These are phyloP conservation scores for Amoebophrya sp. DNA, from an alignment of 169 alveolate species.

Conservation along the genomic window DNA sequence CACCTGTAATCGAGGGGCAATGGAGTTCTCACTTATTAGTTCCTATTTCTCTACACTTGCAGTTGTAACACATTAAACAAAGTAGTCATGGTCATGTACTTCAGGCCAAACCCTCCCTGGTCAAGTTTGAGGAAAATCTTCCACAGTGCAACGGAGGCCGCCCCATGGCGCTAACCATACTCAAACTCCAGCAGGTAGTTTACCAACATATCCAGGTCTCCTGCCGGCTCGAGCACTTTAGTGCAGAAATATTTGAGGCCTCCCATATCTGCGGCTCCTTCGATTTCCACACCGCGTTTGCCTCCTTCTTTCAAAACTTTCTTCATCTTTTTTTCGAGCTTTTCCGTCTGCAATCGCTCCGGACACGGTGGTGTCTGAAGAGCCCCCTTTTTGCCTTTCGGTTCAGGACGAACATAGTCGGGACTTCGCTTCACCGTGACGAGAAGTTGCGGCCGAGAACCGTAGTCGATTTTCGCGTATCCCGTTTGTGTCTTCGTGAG, in stretches of 20 bases:
- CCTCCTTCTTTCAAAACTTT: not conserved
- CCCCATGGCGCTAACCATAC: no score
- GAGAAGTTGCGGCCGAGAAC: not conserved
- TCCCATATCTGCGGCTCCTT: constrained; percentile 48
- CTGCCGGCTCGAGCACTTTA: constrained; percentile 38
- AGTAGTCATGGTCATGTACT: no score
- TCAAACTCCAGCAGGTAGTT: no score
- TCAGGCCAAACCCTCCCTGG: no score
- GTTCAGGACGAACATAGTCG: not conserved
- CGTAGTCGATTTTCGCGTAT: not conserved
- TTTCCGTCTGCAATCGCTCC: not conserved
- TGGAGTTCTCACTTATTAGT: not conserved
- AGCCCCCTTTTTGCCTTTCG: not conserved
- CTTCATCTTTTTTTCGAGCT: constrained; percentile 2
- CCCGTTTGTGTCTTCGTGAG: not conserved
- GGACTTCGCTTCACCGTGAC: not conserved
- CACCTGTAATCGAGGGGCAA: constrained; percentile 25
- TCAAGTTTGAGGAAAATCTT: no score
- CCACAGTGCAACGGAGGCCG: no score
- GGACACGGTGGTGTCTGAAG: not conserved
- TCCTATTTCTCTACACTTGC: no score
- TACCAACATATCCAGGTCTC: not conserved
- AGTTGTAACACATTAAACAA: no score
- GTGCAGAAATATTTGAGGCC: constrained; percentile 49
- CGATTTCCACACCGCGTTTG: constrained; percentile 27